Base-by-base conservation (phyloP, 805 yeast species). In the Saturnispora ahearnii region DNA sequence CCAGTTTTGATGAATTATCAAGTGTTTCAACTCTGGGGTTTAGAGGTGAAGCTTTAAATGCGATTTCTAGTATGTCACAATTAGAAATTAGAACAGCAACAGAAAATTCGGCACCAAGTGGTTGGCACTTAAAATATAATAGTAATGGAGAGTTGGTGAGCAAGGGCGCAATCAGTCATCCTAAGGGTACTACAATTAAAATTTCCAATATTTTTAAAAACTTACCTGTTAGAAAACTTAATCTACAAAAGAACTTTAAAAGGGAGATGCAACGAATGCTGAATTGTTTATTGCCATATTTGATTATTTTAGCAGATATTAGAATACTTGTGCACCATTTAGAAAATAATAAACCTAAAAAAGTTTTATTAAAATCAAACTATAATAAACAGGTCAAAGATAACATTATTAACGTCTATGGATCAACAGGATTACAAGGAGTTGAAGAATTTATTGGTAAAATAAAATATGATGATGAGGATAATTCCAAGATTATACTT, bases 201-300 rank as follows among this genome's bases (percentile, higher is more conserved):
- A 69, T 93, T 5, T 57, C 76, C 1, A 72, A 79, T 38, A 57
- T 93, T 10, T 93, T 93, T 60, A 63, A 73, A 9, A 73, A 69
- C 46, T 65, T 90, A 48, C 98, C 98, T 0, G 99, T 95, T 7
- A 71, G 99, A 52, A 72, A 79, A 45, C 83, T 81, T 58, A 89
- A 86, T 55, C 75, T 90, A 45, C 73, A 70, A 18, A 86, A 81
- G 59, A 82, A 84, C 56, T 59, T 69, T 36, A 86, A 79, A 59
- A 73, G 81, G 51, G 96, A 89, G 61, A 88, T 82, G 65, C 72
- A 79, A 43, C 84, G 82, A 58, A 73, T 87, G n/a, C 59, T 91
- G 3, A 61, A 68, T 0, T 59, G 84, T 38, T 56, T 93, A 2
- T 93, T 80, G 56, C 76, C 77, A 38, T 87, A 89, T 67, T 74